Percentiles rank a stretch among this genome's conserved stretches.
Evolutionary conservation across 1,284 basidiomycete species (phyloP).

Genomic region (Cryptococcus floricola): DNA sequence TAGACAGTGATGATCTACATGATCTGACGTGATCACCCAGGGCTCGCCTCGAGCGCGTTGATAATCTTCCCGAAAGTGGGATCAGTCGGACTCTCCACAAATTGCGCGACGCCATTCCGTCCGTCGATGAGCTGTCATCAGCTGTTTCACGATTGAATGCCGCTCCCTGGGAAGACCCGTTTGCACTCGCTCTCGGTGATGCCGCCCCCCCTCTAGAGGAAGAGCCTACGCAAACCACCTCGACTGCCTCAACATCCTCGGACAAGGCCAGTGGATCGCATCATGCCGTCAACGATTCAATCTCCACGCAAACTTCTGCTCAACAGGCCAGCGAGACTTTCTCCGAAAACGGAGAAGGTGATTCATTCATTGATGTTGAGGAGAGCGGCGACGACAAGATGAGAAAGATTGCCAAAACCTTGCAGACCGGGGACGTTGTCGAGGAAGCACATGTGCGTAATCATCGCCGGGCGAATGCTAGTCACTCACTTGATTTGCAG

Average conservation of each 20-base stretch:
- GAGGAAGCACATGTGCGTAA: constrained; percentile 59
- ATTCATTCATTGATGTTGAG: constrained; percentile 34
- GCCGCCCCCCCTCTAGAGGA: constrained; percentile 61
- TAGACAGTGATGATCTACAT: neutral
- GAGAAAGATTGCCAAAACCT: constrained; percentile 50
- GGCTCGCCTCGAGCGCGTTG: constrained; percentile 38
- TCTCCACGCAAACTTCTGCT: neutral
- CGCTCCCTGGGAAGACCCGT: constrained; percentile 74
- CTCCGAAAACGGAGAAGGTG: constrained; percentile 21
- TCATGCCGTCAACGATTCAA: neutral
- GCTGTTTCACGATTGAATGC: constrained; percentile 62
- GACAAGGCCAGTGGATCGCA: neutral
- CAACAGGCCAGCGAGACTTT: constrained; percentile 1
- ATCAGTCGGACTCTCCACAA: constrained; percentile 23
- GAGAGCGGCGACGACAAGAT: constrained; percentile 64
- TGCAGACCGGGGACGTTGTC: constrained; percentile 85
- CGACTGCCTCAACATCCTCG: constrained; percentile 24
- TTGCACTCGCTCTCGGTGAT: constrained; percentile 65
- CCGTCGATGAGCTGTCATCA: constrained; percentile 59
- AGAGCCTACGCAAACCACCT: constrained; percentile 34
- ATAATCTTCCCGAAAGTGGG: constrained; percentile 40
- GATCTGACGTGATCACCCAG: constrained; percentile 6
- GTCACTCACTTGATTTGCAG: constrained; percentile 25
- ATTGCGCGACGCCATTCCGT: constrained; percentile 56
- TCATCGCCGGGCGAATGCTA: neutral